Percentiles rank a stretch among this genome's conserved stretches.
Conservation (phyloP, 345 rosid genomes). For the Stellera chamaejasme region DNA sequence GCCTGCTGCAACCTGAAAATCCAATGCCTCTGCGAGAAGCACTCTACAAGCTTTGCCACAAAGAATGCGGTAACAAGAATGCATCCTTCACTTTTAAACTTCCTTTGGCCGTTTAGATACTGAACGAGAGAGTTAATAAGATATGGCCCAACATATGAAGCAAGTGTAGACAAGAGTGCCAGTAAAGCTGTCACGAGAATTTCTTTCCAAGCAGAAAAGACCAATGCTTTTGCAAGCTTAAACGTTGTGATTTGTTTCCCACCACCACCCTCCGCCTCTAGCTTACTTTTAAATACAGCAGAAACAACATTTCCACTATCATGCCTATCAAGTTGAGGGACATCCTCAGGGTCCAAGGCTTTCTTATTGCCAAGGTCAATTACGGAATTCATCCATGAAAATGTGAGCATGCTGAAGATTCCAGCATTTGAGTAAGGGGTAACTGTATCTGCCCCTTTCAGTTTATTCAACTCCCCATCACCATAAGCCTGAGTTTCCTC, state of each 20-base stretch:
- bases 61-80: constrained; percentile 33
- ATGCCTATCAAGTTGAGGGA: constrained; percentile 31
- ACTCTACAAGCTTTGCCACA: constrained; percentile 49
- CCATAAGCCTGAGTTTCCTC: constrained; percentile 14
- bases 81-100: constrained; percentile 35
- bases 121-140: constrained; percentile 49
- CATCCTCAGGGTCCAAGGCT: constrained; percentile 30
- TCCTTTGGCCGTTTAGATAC: constrained; percentile 27
- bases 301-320: constrained; percentile 26
- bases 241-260: constrained; percentile 20
- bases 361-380: constrained; percentile 32
- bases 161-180: constrained; percentile 18
- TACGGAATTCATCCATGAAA: constrained; percentile 39
- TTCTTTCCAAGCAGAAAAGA: constrained; percentile 30
- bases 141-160: constrained; percentile 33
- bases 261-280: constrained; percentile 23
- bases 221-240: constrained; percentile 28
- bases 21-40: constrained; percentile 40
- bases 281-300: constrained; percentile 21
- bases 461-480: constrained; percentile 14
- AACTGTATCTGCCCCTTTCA: constrained; percentile 16
- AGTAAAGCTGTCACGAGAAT: constrained; percentile 20
- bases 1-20: constrained; percentile 27
- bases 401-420: constrained; percentile 24
- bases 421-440: constrained; percentile 36